Evolutionary conservation across 306 rosid genomes (phyloP).

Genomic region (Elaeagnus macrophylla): DNA sequence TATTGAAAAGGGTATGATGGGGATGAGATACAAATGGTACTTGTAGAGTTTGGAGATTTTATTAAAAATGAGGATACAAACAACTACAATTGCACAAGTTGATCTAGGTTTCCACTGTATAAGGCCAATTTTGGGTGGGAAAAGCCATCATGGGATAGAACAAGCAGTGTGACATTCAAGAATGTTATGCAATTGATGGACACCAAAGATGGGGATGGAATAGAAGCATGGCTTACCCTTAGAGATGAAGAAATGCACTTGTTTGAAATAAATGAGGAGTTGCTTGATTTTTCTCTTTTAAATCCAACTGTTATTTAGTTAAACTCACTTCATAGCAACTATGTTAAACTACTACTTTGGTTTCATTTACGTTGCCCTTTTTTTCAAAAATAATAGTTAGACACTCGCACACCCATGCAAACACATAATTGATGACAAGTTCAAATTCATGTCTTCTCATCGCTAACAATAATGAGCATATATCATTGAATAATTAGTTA

Average conservation of each 20-base stretch:
- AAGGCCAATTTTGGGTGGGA: constrained; percentile 28
- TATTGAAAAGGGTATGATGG: not conserved
- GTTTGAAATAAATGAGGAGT: constrained; percentile 7
- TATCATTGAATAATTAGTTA: too few relatives aligned
- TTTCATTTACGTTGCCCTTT: too few relatives aligned
- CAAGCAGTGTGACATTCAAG: not conserved
- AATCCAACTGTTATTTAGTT: too few relatives aligned
- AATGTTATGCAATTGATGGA: constrained; percentile 18
- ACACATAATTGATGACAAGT: too few relatives aligned
- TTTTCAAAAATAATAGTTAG: too few relatives aligned
- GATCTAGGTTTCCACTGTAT: constrained; percentile 15
- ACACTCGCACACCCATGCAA: too few relatives aligned
- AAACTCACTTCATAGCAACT: too few relatives aligned
- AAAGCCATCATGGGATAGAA: constrained; percentile 20
- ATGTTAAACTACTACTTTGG: too few relatives aligned
- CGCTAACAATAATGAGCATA: too few relatives aligned
- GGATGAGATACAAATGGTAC: not conserved
- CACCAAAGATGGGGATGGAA: constrained; percentile 17
- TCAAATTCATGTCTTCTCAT: too few relatives aligned
- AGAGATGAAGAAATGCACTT: constrained; percentile 10
- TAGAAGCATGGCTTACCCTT: constrained; percentile 6
- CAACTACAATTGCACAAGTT: constrained; percentile 9
- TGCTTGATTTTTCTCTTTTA: constrained; percentile 2
- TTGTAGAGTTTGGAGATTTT: not conserved
- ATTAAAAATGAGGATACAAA: not conserved